phyloP scores from a whole-genome alignment of 2,329 filamentous ascomycete species.

The Botryotinia calthae region DNA sequence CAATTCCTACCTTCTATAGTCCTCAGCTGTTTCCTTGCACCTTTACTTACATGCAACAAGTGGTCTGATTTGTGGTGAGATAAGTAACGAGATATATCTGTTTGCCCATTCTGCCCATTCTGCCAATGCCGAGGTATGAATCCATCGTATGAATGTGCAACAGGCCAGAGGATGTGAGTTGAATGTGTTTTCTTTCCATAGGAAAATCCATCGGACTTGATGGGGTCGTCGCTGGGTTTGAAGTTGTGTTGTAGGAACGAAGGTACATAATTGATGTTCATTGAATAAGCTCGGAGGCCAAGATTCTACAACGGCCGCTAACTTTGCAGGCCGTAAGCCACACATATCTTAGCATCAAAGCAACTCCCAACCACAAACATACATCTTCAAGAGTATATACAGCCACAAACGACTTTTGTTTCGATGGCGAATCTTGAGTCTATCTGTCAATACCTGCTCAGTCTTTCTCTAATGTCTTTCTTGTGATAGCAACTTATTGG shows the following conservation, averaged over 20 bases:
- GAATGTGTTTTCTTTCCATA: not conserved
- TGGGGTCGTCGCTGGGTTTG: not conserved
- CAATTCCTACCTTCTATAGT: not conserved
- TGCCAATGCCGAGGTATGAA: not conserved
- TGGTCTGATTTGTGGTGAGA: conserved; percentile 17
- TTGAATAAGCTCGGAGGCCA: not conserved
- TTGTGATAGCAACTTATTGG: too few relatives aligned
- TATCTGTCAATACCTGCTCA: too few relatives aligned
- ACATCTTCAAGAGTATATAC: not conserved
- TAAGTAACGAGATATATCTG: not conserved
- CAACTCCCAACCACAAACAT: not conserved
- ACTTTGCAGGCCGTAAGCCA: not conserved
- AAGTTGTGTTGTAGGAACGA: not conserved
- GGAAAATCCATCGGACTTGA: not conserved
- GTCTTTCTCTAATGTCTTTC: not conserved
- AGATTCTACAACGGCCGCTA: conserved; percentile 1
- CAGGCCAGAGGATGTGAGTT: not conserved
- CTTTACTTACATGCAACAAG: not conserved
- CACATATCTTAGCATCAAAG: not conserved
- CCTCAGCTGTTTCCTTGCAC: not conserved
- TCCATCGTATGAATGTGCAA: not conserved
- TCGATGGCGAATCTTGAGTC: too few relatives aligned
- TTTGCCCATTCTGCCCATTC: not conserved
- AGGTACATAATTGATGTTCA: not conserved
- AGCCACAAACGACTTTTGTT: not conserved